These are phyloP conservation scores for Xanthoparmelia taractica DNA, from an alignment of 495 filamentous ascomycete species.

Conservation along the genomic window DNA sequence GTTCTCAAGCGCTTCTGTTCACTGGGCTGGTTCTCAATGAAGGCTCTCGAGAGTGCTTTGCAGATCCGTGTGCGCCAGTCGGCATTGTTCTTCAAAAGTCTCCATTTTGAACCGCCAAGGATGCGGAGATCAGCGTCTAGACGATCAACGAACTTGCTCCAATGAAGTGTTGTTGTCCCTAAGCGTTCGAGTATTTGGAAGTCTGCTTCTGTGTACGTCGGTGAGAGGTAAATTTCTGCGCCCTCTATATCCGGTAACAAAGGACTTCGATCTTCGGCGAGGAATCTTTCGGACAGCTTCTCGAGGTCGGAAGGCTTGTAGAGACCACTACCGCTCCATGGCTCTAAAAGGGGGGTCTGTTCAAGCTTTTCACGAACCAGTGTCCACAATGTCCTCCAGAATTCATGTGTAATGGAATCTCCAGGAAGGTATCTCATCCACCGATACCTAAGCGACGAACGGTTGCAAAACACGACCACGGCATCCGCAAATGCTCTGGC, in stretches of 20 bases:
- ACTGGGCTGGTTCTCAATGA: conserved; percentile 16
- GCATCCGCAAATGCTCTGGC: conserved; percentile 27
- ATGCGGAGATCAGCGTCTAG: conserved; percentile 20
- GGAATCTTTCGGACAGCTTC: conserved; percentile 12
- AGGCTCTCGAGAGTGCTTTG: conserved; percentile 18
- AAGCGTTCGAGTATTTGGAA: conserved; percentile 15
- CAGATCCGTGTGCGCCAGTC: conserved; percentile 28
- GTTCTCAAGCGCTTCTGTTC: conserved; percentile 16
- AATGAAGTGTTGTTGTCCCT: conserved; percentile 12
- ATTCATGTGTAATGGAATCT: not conserved
- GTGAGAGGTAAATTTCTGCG: conserved; percentile 24
- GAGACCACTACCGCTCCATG: conserved; percentile 5
- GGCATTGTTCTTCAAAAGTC: conserved; percentile 14
- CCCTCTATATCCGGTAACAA: conserved; percentile 22
- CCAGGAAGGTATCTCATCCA: conserved; percentile 30
- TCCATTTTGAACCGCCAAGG: conserved; percentile 8
- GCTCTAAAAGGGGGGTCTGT: conserved; percentile 2
- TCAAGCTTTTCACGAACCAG: not conserved
- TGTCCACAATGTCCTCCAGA: conserved; percentile 2
- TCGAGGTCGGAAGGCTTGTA: conserved; percentile 7
- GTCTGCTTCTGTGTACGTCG: conserved; percentile 19
- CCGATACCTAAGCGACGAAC: conserved; percentile 24
- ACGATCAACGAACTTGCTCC: conserved; percentile 9
- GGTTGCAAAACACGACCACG: conserved; percentile 25
- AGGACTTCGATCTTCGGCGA: conserved; percentile 15